Conservation (phyloP, 345 rosid genomes). For the Hirschfeldia incana region DNA sequence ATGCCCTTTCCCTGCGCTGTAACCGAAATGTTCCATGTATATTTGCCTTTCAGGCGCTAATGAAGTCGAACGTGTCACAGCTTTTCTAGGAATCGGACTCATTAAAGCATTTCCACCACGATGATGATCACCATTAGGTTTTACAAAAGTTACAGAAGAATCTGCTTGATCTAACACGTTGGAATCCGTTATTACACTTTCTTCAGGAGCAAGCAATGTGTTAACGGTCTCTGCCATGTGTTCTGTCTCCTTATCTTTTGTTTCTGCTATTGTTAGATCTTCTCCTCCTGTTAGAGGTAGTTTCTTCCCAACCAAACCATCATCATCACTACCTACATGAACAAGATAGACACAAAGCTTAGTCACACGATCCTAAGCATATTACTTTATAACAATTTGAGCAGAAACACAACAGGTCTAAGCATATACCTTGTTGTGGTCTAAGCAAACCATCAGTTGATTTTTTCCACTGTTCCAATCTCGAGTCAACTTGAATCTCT, state of each 20-base stretch:
- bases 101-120: background rate
- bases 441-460: background rate
- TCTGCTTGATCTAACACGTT: background rate
- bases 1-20: background rate
- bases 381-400: no score
- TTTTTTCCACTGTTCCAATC: background rate
- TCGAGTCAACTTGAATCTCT: background rate
- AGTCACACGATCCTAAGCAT: no score
- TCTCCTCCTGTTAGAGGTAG: background rate
- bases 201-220: slow-evolving; percentile 39
- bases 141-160: slow-evolving; percentile 15
- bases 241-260: slow-evolving; percentile 25
- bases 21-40: background rate
- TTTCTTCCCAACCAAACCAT: background rate
- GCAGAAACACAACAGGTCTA: background rate
- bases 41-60: slow-evolving; percentile 40
- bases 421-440: background rate
- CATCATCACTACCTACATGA: background rate
- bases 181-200: background rate
- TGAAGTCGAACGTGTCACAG: slow-evolving; percentile 39
- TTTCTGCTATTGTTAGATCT: background rate
- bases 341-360: background rate
- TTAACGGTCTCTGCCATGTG: slow-evolving; percentile 25
- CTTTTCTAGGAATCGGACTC: slow-evolving; percentile 41
- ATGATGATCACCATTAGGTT: slow-evolving; percentile 17